phyloP scores from a whole-genome alignment of 495 filamentous ascomycete genomes.

The Schizothecium vesticola region DNA sequence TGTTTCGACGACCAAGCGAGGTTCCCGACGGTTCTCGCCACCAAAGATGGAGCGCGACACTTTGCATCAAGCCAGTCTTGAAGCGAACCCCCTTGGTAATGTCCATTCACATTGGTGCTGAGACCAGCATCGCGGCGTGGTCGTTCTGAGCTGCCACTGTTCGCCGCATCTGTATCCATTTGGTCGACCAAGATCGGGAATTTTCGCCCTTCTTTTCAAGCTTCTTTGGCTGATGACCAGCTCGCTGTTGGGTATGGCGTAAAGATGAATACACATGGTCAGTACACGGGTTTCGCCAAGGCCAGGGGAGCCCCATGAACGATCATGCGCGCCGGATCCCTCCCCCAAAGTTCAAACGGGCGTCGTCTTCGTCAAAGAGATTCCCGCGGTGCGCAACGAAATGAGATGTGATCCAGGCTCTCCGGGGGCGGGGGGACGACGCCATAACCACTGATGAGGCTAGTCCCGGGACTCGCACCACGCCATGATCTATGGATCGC shows the following conservation, averaged over 20 bases:
- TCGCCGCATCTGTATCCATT: too few relatives aligned
- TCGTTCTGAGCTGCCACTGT: background rate
- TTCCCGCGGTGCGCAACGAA: background rate
- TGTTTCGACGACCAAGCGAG: background rate
- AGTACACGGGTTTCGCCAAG: background rate
- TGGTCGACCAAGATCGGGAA: too few relatives aligned
- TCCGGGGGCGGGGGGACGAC: background rate
- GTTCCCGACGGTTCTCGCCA: background rate
- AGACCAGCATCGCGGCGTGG: background rate
- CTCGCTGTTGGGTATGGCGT: too few relatives aligned
- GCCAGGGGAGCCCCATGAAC: background rate
- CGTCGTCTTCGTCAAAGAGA: background rate
- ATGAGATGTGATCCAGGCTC: background rate
- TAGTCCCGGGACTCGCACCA: constrained; percentile 9
- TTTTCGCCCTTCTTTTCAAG: too few relatives aligned
- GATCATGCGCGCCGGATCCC: background rate
- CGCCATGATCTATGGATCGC: background rate
- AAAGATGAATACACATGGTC: background rate
- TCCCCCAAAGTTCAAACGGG: background rate
- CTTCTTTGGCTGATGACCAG: too few relatives aligned
- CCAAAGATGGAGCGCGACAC: background rate
- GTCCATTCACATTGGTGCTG: background rate
- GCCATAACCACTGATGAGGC: background rate
- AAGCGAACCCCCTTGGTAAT: background rate
- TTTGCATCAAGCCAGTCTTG: background rate